Evolutionary conservation across 1,284 basidiomycete species (phyloP), one percentile per base, ranked within the genome.

Genomic region (Takashimella koratensis): DNA sequence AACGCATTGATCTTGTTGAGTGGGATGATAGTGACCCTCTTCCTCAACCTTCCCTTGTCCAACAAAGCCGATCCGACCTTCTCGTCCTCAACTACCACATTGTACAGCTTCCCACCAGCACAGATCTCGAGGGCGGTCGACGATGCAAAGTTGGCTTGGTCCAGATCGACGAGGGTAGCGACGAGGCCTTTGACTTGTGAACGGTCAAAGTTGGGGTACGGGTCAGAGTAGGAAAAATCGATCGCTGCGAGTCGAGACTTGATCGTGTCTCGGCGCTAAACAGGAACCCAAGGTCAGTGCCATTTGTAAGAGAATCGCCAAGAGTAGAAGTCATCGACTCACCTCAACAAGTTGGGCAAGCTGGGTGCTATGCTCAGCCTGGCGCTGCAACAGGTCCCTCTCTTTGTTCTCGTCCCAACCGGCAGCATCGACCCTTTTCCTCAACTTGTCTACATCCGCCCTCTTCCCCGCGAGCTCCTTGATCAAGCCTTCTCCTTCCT

Each of bases 61-160:
- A 99, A 79, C 23, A 98, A 81, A 41, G 90, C 85, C 59, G 89
- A 88, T 42, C 92, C 93, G 49, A 94, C 84, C 55, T 82, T 82
- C 73, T 97, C 91, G 71, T 96, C 87, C 64, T 95, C 85, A 20
- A 98, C 90, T 20, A 98, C 88, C 40, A 95, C 88, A 59, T 98
- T 94, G 78, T 90, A 97, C n/a, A 98, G 80, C 59, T 88, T 87
- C 1, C 84, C 86, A 2, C 94, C 93, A 0, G 94, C 94, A 25
- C 90, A 86, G 58, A 98, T 87, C 75, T 99, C 96, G 22, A 98
- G 82, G 1, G 95, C 96, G 0, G 90, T 92, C 2, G 91, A 84
- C 58, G 87, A 88, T 64, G 85, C 79, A 66, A 84, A 85, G 68
- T 93, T 84, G 47, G 81, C 77, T 23, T 83, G 76, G 36, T 85